These are phyloP conservation scores for Gnomoniopsis sp. DNA, from an alignment of 2,329 filamentous ascomycete species.

Conservation along the genomic window DNA sequence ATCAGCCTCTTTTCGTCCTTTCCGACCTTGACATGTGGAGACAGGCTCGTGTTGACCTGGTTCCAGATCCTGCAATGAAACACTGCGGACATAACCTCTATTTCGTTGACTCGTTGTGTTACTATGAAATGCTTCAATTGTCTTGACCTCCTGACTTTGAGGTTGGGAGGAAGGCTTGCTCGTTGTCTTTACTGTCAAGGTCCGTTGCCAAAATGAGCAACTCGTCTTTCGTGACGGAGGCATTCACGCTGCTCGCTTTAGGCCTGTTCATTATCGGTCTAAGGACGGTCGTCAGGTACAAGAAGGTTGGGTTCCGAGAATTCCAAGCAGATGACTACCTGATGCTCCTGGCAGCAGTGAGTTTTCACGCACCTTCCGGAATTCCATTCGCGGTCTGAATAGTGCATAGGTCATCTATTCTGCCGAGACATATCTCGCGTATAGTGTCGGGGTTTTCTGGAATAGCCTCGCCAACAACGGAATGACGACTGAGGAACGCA, in stretches of 20 bases:
- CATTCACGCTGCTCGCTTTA: constrained; percentile 47
- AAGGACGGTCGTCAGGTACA: constrained; percentile 47
- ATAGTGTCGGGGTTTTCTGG: constrained; percentile 26
- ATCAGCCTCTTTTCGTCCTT: too few species aligned
- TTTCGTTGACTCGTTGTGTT: too few species aligned
- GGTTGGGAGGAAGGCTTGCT: too few species aligned
- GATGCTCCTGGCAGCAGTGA: constrained; percentile 51
- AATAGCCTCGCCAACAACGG: constrained; percentile 31
- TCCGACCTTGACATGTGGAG: too few species aligned
- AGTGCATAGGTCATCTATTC: constrained; percentile 9
- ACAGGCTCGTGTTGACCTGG: too few species aligned
- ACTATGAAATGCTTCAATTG: too few species aligned
- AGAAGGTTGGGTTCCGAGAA: constrained; percentile 43
- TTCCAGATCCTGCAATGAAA: too few species aligned
- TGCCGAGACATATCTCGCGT: constrained; percentile 25
- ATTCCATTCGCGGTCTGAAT: not conserved
- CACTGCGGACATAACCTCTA: too few species aligned
- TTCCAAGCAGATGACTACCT: constrained; percentile 58
- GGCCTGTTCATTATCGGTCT: constrained; percentile 47
- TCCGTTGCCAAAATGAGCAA: constrained; percentile 5
- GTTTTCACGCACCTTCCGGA: too few species aligned
- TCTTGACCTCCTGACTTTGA: too few species aligned
- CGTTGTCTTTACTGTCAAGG: not conserved
- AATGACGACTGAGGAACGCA: constrained; percentile 29
- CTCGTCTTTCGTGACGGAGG: constrained; percentile 37